Base-by-base conservation (phyloP, 768 basidiomycete genomes). In the Lactarius vividus region DNA sequence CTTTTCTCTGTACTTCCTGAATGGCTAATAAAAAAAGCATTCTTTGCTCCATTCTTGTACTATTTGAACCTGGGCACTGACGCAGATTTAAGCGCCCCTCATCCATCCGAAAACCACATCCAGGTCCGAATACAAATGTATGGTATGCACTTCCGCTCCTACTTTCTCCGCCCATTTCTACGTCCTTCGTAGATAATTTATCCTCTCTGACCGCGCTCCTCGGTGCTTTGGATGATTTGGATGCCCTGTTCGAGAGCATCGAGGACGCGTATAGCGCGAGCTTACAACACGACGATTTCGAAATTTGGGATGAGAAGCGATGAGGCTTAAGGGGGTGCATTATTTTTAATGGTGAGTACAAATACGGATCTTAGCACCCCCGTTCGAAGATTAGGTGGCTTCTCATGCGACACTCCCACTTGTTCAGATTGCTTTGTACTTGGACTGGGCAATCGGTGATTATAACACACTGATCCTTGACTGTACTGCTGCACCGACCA, bases 111-210 rank as follows among this genome's bases (percentile, higher is more conserved):
- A 80, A 91, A 93, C 71, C 88, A 91, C 71, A 97, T 99, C 72
- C 92, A 98, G 73, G 79, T 98, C 31, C 91, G 97, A n/a, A 94
- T 98, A 66, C 96, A 98, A 84, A 98, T 98, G 96, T 97, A 98
- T 71, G 95, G 95, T 98, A 72, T 68, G 94, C 4, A n/a, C 26
- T 29, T 20, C 5, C 65, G 20, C 33, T 29, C 33, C 42, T 55
- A 62, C 28, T 15, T 31, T 10, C 49, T 40, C 53, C 35, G 13
- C 26, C 35, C n/a, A 2, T 54, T 16, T 39, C 42, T 35, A 37
- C 39, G 18, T 31, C 13, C 2, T 56, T 46, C 46, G 26, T 72
- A 97, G 96, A 98, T 73, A 83, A 87, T 42, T 80, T 91, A n/a
- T 96, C 95, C 4, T 93, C 96, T 0, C 77, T 96, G 18, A 83